Evolutionary conservation across 2,329 filamentous ascomycete species (phyloP).

Genomic region (Ophiocordyceps robertsii): DNA sequence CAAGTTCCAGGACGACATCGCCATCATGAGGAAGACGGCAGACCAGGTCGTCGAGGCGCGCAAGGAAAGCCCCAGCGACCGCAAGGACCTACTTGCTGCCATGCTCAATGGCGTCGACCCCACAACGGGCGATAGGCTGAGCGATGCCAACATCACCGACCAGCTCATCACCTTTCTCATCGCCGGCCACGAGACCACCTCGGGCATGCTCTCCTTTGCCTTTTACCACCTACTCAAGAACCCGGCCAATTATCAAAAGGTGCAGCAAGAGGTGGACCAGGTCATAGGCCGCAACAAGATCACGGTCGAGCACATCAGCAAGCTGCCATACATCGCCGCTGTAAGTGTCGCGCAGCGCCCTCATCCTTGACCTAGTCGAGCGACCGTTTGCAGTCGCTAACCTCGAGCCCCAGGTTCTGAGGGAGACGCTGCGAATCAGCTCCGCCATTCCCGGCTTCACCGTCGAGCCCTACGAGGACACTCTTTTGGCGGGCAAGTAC

Average conservation of each 20-base stretch:
- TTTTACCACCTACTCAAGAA: slow-evolving; percentile 53
- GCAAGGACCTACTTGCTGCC: slow-evolving; percentile 55
- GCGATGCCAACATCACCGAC: slow-evolving; percentile 48
- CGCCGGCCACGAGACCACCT: slow-evolving; percentile 60
- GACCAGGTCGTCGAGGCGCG: slow-evolving; percentile 47
- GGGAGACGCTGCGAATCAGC: slow-evolving; percentile 50
- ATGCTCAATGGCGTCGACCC: slow-evolving; percentile 58
- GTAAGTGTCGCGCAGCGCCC: slow-evolving; percentile 13
- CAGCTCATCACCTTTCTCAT: slow-evolving; percentile 65
- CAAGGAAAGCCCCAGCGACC: slow-evolving; percentile 37
- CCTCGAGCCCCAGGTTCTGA: slow-evolving; percentile 28
- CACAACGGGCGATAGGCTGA: slow-evolving; percentile 51
- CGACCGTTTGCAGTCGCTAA: not conserved
- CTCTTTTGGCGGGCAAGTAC: slow-evolving; percentile 48
- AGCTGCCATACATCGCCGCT: slow-evolving; percentile 53
- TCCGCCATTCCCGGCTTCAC: slow-evolving; percentile 46
- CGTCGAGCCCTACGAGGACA: slow-evolving; percentile 38
- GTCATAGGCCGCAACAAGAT: slow-evolving; percentile 48
- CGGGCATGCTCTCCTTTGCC: slow-evolving; percentile 50
- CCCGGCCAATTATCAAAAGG: slow-evolving; percentile 43
- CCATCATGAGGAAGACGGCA: slow-evolving; percentile 38
- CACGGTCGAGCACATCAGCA: slow-evolving; percentile 45
- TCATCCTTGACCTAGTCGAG: not conserved
- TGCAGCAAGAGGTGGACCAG: slow-evolving; percentile 53
- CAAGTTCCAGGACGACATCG: slow-evolving; percentile 41